Evolutionary conservation across 495 filamentous ascomycete genomes (phyloP), one percentile per base, ranked within the genome.

Genomic region (Trichocladium uniseriatum): DNA sequence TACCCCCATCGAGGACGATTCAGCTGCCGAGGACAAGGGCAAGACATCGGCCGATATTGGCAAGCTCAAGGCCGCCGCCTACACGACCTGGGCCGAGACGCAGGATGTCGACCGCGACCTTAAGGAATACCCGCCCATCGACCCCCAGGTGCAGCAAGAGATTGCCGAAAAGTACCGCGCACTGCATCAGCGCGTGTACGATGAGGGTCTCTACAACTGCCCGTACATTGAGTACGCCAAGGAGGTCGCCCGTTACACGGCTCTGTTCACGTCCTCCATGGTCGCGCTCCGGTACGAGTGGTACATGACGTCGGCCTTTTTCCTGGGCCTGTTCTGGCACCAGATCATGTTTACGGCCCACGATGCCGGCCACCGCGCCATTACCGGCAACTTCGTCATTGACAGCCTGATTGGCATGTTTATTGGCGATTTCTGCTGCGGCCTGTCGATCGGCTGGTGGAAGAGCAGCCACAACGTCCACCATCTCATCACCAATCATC

Each of bases 391-490:
- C 58, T 96, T 88, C 64, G 79, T 82, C 18, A 66, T 78, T 14
- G 92, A 98, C 66, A 84, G 83, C 4, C 68, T 83, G 32, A 87
- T 97, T 54, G 89, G 87, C 29, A 94, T 97, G 56, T 67, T 94
- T 45, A 85, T 96, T 55, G 90, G 89, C 18, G 82, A 94, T 61
- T 98, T 85, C 55, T 71, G 89, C 4, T 91, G 92, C 21, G 92
- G 92, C 7, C 66, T 98, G 15, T 91, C 86, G 41, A 53, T 92
- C n/a, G 87, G 91, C 9, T 98, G 92, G 92, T 98, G 92, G 92
- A 98, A 98, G 65, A 76, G 79, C 45, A 96, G 81, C 63, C 92
- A 98, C 69, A 98, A 98, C 63, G 92, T 98, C 16, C 92, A 98
- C 62, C 92, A 98, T 55, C 87, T 98, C 56, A 86, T 97, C 35